Percentiles rank a stretch among this genome's conserved stretches.
phyloP scores from a whole-genome alignment of 1,284 basidiomycete genomes.

The Moesziomyces parantarcticus region DNA sequence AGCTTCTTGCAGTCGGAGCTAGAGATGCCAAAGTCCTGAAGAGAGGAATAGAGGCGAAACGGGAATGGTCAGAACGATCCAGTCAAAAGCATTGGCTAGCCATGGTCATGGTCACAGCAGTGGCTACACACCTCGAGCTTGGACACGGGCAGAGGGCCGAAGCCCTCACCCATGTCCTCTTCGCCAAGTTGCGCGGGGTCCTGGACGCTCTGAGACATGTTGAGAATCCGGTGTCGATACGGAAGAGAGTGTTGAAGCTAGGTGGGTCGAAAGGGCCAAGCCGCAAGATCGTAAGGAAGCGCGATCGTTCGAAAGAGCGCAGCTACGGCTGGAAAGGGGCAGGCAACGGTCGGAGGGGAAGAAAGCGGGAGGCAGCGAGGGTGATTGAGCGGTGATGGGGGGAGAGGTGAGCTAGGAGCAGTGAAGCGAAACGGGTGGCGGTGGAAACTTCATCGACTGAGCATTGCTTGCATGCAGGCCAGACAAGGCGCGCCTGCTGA shows the following conservation, averaged over 20 bases:
- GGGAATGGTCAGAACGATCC: neutral
- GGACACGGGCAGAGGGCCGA: slow-evolving; percentile 56
- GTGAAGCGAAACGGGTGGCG: neutral
- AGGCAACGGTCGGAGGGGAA: too few relatives aligned
- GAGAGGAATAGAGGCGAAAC: neutral
- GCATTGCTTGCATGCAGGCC: neutral
- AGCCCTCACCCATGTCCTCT: slow-evolving; percentile 51
- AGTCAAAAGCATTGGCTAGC: neutral
- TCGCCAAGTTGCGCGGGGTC: slow-evolving; percentile 34
- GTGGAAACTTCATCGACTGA: neutral
- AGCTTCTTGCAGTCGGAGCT: slow-evolving; percentile 95
- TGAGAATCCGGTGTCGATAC: neutral
- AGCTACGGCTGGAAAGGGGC: too few relatives aligned
- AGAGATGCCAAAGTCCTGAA: slow-evolving; percentile 84
- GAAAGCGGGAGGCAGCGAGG: too few relatives aligned
- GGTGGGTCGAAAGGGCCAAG: neutral
- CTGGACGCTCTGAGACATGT: slow-evolving; percentile 41
- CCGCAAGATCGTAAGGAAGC: neutral
- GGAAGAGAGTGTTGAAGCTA: neutral
- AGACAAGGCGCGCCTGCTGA: neutral
- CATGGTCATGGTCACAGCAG: neutral
- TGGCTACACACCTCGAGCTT: slow-evolving; percentile 57
- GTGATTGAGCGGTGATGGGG: too few relatives aligned
- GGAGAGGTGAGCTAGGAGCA: neutral
- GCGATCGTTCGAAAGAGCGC: too few relatives aligned